phyloP scores from a whole-genome alignment of 108 stramenopile genomes.

The Skeletonema menzelii region DNA sequence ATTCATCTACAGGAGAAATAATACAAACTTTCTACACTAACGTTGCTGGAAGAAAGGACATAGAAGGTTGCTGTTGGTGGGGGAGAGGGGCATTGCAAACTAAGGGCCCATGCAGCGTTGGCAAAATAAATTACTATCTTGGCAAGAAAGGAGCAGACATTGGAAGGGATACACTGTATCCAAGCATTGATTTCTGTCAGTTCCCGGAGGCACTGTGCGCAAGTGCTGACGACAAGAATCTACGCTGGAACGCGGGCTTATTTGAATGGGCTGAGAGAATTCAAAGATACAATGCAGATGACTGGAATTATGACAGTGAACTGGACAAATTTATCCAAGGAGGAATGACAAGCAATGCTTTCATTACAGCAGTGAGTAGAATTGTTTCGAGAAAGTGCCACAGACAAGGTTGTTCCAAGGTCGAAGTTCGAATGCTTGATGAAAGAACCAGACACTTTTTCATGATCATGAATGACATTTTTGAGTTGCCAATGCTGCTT shows the following conservation, averaged over 20 bases:
- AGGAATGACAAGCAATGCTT: slow-evolving; percentile 33
- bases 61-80: slow-evolving; percentile 25
- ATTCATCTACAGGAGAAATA: slow-evolving; percentile 8
- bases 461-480: slow-evolving; percentile 33
- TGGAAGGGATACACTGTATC: slow-evolving; percentile 1
- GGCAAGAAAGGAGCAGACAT: slow-evolving; percentile 11
- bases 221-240: slow-evolving; percentile 10
- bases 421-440: slow-evolving; percentile 22
- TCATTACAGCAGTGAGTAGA: slow-evolving; percentile 25
- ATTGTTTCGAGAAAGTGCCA: slow-evolving; percentile 31
- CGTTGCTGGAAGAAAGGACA: slow-evolving; percentile 31
- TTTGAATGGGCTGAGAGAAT: slow-evolving; percentile 48
- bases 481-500: not conserved
- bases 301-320: slow-evolving; percentile 27
- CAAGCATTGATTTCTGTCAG: slow-evolving; percentile 23
- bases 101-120: slow-evolving; percentile 1
- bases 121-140: slow-evolving; percentile 26
- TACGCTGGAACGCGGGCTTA: slow-evolving; percentile 28
- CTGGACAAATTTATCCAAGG: slow-evolving; percentile 19
- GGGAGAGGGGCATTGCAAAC: slow-evolving; percentile 21
- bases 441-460: slow-evolving; percentile 27
- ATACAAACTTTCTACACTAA: slow-evolving; percentile 16
- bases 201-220: slow-evolving; percentile 21
- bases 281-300: slow-evolving; percentile 34
- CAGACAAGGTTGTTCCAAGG: slow-evolving; percentile 14